Evolutionary conservation across 805 yeast species (phyloP).

Genomic region (Ogataea nitratoaversa): DNA sequence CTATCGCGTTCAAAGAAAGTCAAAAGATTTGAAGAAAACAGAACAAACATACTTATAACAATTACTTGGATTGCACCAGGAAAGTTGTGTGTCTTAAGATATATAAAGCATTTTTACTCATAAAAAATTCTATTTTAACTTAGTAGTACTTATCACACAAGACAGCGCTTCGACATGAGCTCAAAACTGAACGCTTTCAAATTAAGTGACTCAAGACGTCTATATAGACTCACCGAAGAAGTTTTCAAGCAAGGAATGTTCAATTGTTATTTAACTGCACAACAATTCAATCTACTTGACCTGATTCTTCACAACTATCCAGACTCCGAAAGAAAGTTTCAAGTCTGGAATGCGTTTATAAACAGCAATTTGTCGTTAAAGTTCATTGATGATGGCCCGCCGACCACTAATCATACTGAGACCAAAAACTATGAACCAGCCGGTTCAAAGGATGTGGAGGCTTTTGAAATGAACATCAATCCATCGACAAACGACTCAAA

Average conservation of each 20-base stretch:
- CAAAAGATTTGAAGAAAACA: too few species aligned
- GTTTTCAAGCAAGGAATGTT: slow-evolving; percentile 37
- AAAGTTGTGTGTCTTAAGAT: too few species aligned
- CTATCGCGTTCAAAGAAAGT: too few species aligned
- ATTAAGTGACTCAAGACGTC: slow-evolving; percentile 21
- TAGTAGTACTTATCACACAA: too few species aligned
- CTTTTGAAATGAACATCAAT: too few species aligned
- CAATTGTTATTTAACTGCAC: slow-evolving; percentile 48
- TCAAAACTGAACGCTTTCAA: slow-evolving; percentile 14
- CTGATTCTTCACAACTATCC: slow-evolving; percentile 36
- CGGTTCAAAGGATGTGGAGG: too few species aligned
- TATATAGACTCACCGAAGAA: slow-evolving; percentile 33
- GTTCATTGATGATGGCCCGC: slow-evolving; percentile 15
- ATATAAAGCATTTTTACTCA: too few species aligned
- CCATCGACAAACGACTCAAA: slow-evolving; percentile 17
- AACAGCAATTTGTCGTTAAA: slow-evolving; percentile 33
- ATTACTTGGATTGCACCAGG: too few species aligned
- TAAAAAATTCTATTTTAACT: too few species aligned
- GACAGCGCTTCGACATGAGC: slow-evolving; percentile 5
- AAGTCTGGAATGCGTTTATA: slow-evolving; percentile 44
- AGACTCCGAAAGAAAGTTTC: slow-evolving; percentile 6
- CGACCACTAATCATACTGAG: not conserved
- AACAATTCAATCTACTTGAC: slow-evolving; percentile 49
- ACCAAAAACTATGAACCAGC: too few species aligned
- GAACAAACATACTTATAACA: too few species aligned